Base-by-base conservation (phyloP, 176 grass and related monocot genomes). In the Bothriochloa decipiens region DNA sequence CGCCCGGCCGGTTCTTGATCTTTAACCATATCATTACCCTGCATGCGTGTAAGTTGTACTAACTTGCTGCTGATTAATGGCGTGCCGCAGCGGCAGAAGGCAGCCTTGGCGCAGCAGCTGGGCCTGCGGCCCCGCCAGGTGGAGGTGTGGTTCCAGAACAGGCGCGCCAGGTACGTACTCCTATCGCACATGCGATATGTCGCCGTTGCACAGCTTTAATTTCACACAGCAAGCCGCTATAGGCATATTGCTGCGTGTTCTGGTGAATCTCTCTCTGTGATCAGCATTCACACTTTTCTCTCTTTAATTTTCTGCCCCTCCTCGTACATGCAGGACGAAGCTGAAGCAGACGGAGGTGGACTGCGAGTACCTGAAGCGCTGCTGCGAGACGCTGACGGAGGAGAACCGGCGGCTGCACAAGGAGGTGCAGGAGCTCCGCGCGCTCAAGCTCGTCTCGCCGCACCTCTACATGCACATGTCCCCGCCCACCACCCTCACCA, bases 261-360 rank as follows among this genome's bases (percentile, higher is more conserved):
- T 9, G 50, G 18, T 22, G 52, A 57, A 57, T 1, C 18, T 57
- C 50, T 53, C 6, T 40, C 6, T 42, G 50, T 42, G 50, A 53
- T 53, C 17, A 53, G 50, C 17, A 57, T 22, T 20, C 16, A n/a
- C 49, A 18, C 49, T 18, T 45, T 11, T 6, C 8, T 57, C 1
- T 3, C 53, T 57, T 18, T 55, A 32, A 32, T 32, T 32, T 32
- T 32, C 29, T 2, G 29, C 29, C 29, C 18, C n/a, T 58, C 10
- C n/a, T 0, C n/a, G 22, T 10, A 1, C 42, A 12, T 67, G 5
- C 70, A 96, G 94, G 85, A 97, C 94, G 81, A 97, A 97, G 75
- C 85, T 97, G 89, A 97, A 97, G 89, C 94, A 97, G 86, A 97
- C 91, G 65, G 94, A 97, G 91, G 94, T 97, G 69, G 94, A 97